Evolutionary conservation across 2,329 filamentous ascomycete genomes (phyloP), one percentile per base, ranked within the genome.

Genomic region (Penicillium griseofulvum): DNA sequence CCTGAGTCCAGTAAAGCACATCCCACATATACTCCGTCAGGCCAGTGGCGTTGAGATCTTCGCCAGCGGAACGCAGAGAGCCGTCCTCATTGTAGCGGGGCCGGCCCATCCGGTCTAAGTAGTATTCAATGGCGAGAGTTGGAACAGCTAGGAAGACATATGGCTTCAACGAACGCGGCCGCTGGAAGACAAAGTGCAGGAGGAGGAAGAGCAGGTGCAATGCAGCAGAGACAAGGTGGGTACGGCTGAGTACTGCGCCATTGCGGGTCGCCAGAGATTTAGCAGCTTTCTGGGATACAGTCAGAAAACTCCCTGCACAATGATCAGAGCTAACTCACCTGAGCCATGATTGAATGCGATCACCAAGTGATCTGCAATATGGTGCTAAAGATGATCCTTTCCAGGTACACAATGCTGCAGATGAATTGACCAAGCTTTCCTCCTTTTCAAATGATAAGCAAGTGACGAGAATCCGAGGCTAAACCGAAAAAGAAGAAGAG

Each of bases 21-120:
- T 99, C 94, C 83, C 96, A 99, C 88, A 97, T 90, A 80, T 95
- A 97, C 76, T 97, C 94, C 11, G 93, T 97, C 78, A 99, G 77
- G 5, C 94, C 94, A 33, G 87, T 83, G 10, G 91, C 90, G 50
- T 89, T 86, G 49, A 99, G 83, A 72, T 99, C 94, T 71, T 97
- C 92, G 41, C 94, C 93, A 0, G 90, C 80, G 31, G 82, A 85
- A 71, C 84, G 86, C 58, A 97, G 80, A n/a, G 87, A 81, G 14
- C 80, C 82, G 45, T 84, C 86, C 26, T 78, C 76, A 62, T 86
- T 84, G 70, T 87, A 89, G 57, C 80, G 86, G 24, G 94, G 94
- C 10, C 93, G 89, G 12, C 90, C 91, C 8, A 91, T 85, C 44
- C 83, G 83, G 74, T 99, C 94, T 59, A 99, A 87, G 66, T 91